A percentile compares a stretch with the other conserved stretches of the same genome.
Conservation (phyloP, 1,284 basidiomycete species). For the Cystodermella granulosa region DNA sequence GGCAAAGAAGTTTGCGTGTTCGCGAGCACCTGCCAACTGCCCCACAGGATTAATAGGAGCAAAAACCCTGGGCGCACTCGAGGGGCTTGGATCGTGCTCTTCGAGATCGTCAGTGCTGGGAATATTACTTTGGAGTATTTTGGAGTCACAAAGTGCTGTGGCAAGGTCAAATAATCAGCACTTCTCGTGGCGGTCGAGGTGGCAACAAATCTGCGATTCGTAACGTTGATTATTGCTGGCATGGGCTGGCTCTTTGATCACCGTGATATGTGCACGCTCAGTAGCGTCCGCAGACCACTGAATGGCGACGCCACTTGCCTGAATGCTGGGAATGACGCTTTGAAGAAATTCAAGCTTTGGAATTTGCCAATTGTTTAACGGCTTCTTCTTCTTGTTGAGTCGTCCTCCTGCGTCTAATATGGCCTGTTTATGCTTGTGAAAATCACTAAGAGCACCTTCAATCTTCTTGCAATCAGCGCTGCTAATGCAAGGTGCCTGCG, state of each 20-base stretch:
- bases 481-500: constrained; percentile 21
- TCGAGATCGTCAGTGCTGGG: too few species aligned
- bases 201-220: constrained; percentile 28
- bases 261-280: constrained; percentile 30
- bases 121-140: too few species aligned
- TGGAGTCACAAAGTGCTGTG: too few species aligned
- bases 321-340: constrained; percentile 24
- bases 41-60: too few species aligned
- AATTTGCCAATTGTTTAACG: constrained; percentile 24
- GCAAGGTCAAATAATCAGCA: constrained; percentile 24
- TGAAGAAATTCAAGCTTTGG: constrained; percentile 34
- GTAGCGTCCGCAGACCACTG: constrained; percentile 33
- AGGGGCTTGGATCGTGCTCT: too few species aligned
- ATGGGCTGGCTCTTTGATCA: constrained; percentile 32
- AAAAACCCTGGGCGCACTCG: too few species aligned
- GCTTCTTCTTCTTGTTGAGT: constrained; percentile 10
- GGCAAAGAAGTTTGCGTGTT: too few species aligned
- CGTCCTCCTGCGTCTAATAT: constrained; percentile 21
- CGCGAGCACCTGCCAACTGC: too few species aligned
- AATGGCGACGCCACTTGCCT: constrained; percentile 17
- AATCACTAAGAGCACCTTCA: constrained; percentile 16
- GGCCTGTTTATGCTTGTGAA: constrained; percentile 24
- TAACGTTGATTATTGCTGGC: constrained; percentile 30
- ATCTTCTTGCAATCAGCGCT: constrained; percentile 14
- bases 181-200: constrained; percentile 27